Conservation (phyloP, 2,329 filamentous ascomycete species). For the Eutypella sp. region DNA sequence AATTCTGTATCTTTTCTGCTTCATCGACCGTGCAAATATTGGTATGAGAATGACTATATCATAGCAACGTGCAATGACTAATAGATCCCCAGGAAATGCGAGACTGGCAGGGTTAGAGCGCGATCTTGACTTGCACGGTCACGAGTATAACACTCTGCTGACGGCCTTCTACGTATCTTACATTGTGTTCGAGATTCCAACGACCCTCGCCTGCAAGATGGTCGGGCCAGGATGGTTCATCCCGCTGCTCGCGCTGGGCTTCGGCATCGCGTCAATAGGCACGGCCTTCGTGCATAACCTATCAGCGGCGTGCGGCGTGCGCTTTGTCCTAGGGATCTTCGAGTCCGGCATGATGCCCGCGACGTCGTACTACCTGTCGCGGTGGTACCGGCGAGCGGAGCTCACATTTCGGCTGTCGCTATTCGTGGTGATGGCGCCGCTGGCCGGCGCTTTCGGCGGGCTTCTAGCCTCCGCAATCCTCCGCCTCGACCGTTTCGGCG, state of each 20-base stretch:
- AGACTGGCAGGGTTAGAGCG: conserved; percentile 59
- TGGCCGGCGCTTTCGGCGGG: conserved; percentile 68
- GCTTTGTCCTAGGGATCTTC: conserved; percentile 63
- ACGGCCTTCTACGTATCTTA: conserved; percentile 70
- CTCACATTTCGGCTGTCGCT: conserved; percentile 62
- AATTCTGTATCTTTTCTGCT: conserved; percentile 63
- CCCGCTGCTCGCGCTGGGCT: conserved; percentile 55
- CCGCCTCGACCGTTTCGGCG: conserved; percentile 48
- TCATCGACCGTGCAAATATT: conserved; percentile 66
- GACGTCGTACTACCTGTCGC: conserved; percentile 66
- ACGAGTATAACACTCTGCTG: conserved; percentile 66
- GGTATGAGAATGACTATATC: conserved; percentile 34
- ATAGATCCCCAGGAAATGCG: conserved; percentile 52
- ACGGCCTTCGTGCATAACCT: conserved; percentile 61
- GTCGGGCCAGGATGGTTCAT: conserved; percentile 70
- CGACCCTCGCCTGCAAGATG: conserved; percentile 64
- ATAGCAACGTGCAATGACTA: conserved; percentile 2
- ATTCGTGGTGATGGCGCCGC: conserved; percentile 66
- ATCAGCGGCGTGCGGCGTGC: too few relatives aligned
- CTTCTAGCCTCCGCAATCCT: conserved; percentile 62
- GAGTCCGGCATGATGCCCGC: conserved; percentile 72
- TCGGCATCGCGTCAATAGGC: conserved; percentile 58
- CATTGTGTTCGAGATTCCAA: conserved; percentile 67
- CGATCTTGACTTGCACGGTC: conserved; percentile 53
- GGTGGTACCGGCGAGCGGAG: conserved; percentile 68